These are phyloP conservation scores for Sclerotinia minor DNA, from an alignment of 2,329 filamentous ascomycete species.

Conservation along the genomic window DNA sequence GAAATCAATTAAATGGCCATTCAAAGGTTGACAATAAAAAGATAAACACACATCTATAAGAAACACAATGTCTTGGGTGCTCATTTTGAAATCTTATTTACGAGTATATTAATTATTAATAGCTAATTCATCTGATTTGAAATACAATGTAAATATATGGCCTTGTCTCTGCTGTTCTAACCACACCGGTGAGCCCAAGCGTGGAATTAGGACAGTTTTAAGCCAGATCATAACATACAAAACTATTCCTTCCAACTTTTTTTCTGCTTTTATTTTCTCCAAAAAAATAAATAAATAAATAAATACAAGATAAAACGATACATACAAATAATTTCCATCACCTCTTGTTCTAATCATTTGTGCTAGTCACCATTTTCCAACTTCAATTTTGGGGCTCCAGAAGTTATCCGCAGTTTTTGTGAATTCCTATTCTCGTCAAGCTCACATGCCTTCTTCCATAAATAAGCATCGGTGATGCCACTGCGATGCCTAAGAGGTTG, in stretches of 20 bases:
- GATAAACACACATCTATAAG: too few relatives aligned
- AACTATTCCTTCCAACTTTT: neutral
- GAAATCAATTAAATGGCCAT: neutral
- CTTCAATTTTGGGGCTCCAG: too few relatives aligned
- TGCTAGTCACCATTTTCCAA: neutral
- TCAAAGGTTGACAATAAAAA: neutral
- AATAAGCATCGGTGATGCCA: slow-evolving; percentile 42
- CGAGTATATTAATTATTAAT: too few relatives aligned
- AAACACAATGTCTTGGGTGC: too few relatives aligned
- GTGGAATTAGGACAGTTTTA: too few relatives aligned
- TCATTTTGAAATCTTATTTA: too few relatives aligned
- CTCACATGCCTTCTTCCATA: slow-evolving; percentile 41
- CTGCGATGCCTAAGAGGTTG: slow-evolving; percentile 38
- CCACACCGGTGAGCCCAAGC: neutral
- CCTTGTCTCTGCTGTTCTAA: neutral
- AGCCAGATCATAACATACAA: too few relatives aligned
- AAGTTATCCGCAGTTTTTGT: neutral
- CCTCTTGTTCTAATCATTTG: neutral
- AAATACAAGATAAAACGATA: neutral
- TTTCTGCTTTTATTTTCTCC: neutral
- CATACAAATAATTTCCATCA: neutral
- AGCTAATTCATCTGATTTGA: neutral
- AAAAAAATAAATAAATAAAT: too few relatives aligned
- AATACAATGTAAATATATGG: neutral
- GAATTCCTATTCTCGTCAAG: slow-evolving; percentile 26